Conservation (phyloP, 1,284 basidiomycete genomes). For the Ganoderma boninense region DNA sequence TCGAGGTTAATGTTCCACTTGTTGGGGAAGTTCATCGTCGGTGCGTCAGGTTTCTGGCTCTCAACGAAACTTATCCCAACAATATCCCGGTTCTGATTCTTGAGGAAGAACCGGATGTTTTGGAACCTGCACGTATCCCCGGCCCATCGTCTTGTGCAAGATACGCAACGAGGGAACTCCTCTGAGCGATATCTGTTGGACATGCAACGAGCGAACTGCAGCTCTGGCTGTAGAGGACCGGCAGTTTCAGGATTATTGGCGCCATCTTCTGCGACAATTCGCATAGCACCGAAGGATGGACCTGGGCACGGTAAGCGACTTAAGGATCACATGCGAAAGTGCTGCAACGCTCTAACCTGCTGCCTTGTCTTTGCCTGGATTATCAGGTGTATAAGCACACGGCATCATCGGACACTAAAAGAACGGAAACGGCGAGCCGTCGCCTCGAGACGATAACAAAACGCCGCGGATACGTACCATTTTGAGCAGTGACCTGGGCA, state of each 20-base stretch:
- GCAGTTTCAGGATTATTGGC: constrained; percentile 31
- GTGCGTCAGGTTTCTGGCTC: constrained; percentile 61
- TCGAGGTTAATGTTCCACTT: constrained; percentile 70
- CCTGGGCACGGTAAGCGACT: constrained; percentile 18
- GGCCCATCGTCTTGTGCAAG: constrained; percentile 83
- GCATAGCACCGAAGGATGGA: constrained; percentile 32
- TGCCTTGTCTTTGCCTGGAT: constrained; percentile 54
- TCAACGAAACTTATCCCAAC: constrained; percentile 75
- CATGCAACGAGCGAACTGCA: constrained; percentile 82
- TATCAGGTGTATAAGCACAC: constrained; percentile 47
- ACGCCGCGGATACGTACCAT: constrained; percentile 51
- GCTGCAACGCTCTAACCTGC: constrained; percentile 46
- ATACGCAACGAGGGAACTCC: constrained; percentile 78
- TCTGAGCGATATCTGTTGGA: constrained; percentile 76
- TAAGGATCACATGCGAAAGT: constrained; percentile 28
- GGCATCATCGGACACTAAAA: constrained; percentile 55
- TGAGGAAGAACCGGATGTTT: constrained; percentile 76
- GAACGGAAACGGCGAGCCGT: constrained; percentile 30
- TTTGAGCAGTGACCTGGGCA: constrained; percentile 52
- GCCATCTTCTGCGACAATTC: constrained; percentile 37
- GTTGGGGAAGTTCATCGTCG: constrained; percentile 70
- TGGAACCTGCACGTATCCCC: constrained; percentile 86
- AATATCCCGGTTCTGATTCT: constrained; percentile 63
- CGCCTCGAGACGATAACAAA: constrained; percentile 18
- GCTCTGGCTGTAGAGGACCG: constrained; percentile 57